Conservation (phyloP, 2,329 filamentous ascomycete genomes). For the Epichloe uncinata region DNA sequence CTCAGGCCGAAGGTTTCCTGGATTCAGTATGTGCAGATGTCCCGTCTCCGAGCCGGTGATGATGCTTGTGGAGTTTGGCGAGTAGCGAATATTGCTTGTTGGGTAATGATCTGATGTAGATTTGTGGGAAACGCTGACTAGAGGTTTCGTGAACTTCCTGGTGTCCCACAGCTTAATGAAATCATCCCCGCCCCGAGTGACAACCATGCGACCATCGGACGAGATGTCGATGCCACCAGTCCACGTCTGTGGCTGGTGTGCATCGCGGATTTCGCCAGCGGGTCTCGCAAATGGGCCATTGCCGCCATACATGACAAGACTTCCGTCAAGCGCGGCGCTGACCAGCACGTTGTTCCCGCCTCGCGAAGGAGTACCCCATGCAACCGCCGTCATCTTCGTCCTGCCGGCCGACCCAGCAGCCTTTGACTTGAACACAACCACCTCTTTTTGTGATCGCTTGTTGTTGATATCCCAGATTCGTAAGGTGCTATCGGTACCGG, state of each 20-base stretch:
- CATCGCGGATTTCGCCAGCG: constrained; percentile 68
- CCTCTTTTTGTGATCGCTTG: constrained; percentile 76
- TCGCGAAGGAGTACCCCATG: constrained; percentile 66
- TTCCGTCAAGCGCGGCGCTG: constrained; percentile 75
- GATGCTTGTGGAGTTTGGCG: constrained; percentile 69
- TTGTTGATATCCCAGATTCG: constrained; percentile 96
- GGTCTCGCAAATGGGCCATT: constrained; percentile 78
- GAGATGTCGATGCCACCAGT: constrained; percentile 88
- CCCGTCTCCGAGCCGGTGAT: constrained; percentile 80
- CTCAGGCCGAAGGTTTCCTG: constrained; percentile 76
- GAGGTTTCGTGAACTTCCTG: constrained; percentile 82
- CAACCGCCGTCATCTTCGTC: constrained; percentile 85
- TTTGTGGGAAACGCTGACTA: constrained; percentile 64
- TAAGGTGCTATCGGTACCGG: constrained; percentile 87
- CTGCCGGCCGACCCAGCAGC: constrained; percentile 79
- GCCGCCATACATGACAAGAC: constrained; percentile 81
- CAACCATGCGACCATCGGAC: constrained; percentile 75
- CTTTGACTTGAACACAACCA: constrained; percentile 91
- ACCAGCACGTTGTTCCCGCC: constrained; percentile 71
- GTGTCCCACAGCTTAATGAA: constrained; percentile 95
- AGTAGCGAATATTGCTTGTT: constrained; percentile 80
- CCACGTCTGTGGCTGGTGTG: constrained; percentile 75
- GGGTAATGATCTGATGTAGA: constrained; percentile 77
- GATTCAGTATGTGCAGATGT: constrained; percentile 83
- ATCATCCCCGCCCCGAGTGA: constrained; percentile 83